A percentile compares a stretch with the other conserved stretches of the same genome.
These are phyloP conservation scores for Solanum rostratum DNA, from an alignment of 257 asterid genomes.

Conservation along the genomic window DNA sequence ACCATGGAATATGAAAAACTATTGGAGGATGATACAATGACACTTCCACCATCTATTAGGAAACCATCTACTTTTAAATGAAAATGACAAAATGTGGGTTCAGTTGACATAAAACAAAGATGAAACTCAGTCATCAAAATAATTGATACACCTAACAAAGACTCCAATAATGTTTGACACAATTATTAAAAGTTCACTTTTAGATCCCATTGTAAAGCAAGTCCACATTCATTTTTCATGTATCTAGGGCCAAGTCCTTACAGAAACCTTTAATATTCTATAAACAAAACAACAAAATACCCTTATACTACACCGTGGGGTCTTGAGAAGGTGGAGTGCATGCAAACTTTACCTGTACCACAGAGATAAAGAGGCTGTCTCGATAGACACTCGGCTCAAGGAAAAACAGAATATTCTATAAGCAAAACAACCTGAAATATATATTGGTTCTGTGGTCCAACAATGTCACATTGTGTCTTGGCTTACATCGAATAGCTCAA, in stretches of 20 bases:
- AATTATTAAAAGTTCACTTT: background rate
- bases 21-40: background rate
- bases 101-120: background rate
- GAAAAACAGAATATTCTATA: background rate
- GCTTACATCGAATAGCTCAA: background rate
- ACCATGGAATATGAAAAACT: too few species aligned
- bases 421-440: background rate
- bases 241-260: background rate
- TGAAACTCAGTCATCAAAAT: background rate
- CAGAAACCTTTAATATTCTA: background rate
- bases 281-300: background rate
- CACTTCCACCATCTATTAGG: background rate
- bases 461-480: background rate
- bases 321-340: accelerated
- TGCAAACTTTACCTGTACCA: background rate
- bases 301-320: background rate
- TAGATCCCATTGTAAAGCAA: background rate
- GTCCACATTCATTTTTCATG: background rate
- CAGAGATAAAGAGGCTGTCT: too few species aligned
- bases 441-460: background rate
- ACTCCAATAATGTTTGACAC: background rate
- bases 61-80: too few species aligned
- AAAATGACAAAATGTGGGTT: background rate
- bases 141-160: background rate
- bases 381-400: background rate